Evolutionary conservation across 192 early-diverging fungal genomes (phyloP).

Genomic region (Linnemannia exigua): DNA sequence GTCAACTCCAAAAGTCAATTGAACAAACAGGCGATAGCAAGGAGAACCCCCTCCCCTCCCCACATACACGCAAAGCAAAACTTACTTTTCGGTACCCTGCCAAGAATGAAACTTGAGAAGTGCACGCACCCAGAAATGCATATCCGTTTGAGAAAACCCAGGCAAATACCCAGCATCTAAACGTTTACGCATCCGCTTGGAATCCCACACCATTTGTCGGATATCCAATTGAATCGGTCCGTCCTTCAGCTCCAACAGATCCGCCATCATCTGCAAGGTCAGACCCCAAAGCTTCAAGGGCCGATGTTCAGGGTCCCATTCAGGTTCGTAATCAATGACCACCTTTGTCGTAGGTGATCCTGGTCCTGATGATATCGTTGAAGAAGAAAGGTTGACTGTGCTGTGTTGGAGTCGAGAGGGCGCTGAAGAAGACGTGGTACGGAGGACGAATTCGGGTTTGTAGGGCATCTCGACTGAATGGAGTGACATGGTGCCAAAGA

Average conservation of each 20-base stretch:
- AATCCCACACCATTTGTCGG: conserved; percentile 55
- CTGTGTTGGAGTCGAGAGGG: background rate
- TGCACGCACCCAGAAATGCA: conserved; percentile 57
- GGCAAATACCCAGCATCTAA: conserved; percentile 52
- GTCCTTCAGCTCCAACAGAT: conserved; percentile 59
- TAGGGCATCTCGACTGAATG: conserved; percentile 59
- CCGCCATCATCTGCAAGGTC: conserved; percentile 62
- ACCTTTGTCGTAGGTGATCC: background rate
- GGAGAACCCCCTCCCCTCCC: too few species aligned
- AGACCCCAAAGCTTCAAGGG: conserved; percentile 59
- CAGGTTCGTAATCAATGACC: conserved; percentile 36
- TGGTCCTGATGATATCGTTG: background rate
- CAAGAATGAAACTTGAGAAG: conserved; percentile 55
- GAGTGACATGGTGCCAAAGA: conserved; percentile 58
- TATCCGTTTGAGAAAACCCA: conserved; percentile 43
- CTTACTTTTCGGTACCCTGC: conserved; percentile 57
- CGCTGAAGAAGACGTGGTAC: background rate
- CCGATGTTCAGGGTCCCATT: conserved; percentile 49
- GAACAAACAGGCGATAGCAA: background rate
- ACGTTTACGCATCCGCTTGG: conserved; percentile 45
- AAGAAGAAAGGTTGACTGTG: background rate
- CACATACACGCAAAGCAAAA: too few species aligned
- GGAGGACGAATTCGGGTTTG: conserved; percentile 45
- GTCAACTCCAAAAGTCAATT: background rate
- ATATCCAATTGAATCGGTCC: conserved; percentile 52